Percentiles rank a stretch among this genome's conserved stretches.
Conservation (phyloP, 1,284 basidiomycete species). For the Cutaneotrichosporon cavernicola region DNA sequence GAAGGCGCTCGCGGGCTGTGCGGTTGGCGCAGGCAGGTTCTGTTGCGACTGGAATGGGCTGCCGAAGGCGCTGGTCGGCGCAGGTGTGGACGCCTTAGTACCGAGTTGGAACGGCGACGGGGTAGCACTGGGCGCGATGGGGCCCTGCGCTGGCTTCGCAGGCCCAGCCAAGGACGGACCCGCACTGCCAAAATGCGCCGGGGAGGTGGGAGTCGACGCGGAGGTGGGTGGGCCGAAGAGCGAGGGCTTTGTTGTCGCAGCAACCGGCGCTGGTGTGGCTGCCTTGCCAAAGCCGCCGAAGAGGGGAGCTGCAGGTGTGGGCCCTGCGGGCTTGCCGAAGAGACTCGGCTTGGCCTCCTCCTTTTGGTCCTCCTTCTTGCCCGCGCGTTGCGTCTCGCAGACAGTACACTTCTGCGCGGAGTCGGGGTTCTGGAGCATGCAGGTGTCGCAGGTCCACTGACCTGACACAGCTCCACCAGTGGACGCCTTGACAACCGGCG, state of each 20-base stretch:
- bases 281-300: constrained; percentile 15
- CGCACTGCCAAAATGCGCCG: not conserved
- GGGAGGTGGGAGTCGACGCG: not conserved
- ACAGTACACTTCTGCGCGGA: constrained; percentile 57
- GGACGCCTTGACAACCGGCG: constrained; percentile 17
- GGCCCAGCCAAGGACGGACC: not conserved
- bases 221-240: not conserved
- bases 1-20: constrained; percentile 5
- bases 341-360: not conserved
- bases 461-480: not conserved
- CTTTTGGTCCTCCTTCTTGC: not conserved
- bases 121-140: constrained; percentile 3
- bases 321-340: constrained; percentile 5
- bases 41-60: not conserved
- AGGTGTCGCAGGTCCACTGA: constrained; percentile 57
- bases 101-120: constrained; percentile 6
- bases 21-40: constrained; percentile 10
- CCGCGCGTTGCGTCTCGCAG: constrained; percentile 56
- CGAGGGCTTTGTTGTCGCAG: not conserved
- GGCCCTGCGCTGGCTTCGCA: not conserved
- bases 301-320: not conserved
- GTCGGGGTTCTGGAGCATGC: constrained; percentile 57
- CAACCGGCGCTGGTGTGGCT: constrained; percentile 5
- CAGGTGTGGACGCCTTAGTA: not conserved
- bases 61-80: constrained; percentile 9